Evolutionary conservation across 2,329 filamentous ascomycete genomes (phyloP), one percentile per base, ranked within the genome.

Genomic region (Fusarium anthophilum): DNA sequence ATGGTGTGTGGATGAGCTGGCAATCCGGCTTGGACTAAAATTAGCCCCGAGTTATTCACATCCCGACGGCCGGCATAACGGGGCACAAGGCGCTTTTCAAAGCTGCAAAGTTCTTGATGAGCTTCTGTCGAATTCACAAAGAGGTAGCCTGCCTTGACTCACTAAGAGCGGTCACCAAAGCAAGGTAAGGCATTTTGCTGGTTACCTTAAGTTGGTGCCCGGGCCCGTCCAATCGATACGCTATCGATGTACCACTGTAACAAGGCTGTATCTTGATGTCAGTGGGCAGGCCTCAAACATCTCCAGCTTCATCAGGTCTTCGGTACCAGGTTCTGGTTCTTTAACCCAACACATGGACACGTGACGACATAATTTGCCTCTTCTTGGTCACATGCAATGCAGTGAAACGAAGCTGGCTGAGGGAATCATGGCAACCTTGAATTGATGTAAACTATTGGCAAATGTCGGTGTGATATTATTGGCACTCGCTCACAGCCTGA

Each of bases 1-100:
- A 67, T 78, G 76, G 75, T 77, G 73, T 68, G 74, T 78, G 76
- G 68, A 70, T 78, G 75, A 76, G 76, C 63, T 78, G 76, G 76
- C 76, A 77, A 56, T 63, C 72, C 64, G 55, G 75, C 67, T 74
- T 58, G 53, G 67, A 69, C 76, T 78, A 78, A 78, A 77, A 74
- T 76, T 78, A 78, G 76, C 75, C 68, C 73, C 58, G 63, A 65
- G 64, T 69, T 72, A 57, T 59, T 72, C 50, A 62, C 61, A 70
- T 66, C 66, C 69, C 63, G 63, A 55, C 45, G 45, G 63, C 60
- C 50, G 66, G 71, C 71, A 70, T 53, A 51, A 65, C 32, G 68
- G 50, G 66, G 47, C 63, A 70, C 64, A 69, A 57, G 58, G 56
- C 45, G 63, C 61, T 71, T 58, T 63, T 60, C 43, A 47, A 59